Evolutionary conservation across 2,329 filamentous ascomycete species (phyloP), one percentile per base, ranked within the genome.

Genomic region (Aspergillus neoniger): DNA sequence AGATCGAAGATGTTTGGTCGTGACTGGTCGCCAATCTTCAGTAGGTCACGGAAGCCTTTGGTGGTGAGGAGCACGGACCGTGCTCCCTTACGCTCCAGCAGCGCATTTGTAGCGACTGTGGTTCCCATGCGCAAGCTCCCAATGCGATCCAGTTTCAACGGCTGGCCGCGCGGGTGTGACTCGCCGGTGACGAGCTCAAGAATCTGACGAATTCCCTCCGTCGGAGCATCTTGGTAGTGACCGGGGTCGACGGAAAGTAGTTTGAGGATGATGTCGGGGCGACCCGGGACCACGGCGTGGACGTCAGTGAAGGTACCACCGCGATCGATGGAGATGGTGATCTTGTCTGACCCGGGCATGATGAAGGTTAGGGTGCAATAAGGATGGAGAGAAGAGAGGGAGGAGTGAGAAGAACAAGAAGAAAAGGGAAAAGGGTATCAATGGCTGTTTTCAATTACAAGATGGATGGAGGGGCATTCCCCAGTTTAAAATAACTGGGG

Each of bases 1-100:
- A 97, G 80, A 72, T 96, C 93, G 70, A 97, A 97, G 65, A 97
- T 96, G 72, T 89, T 89, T 17, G 93, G 93, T 48, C 93, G 83
- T 23, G 89, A 91, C 79, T 97, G 93, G 75, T 96, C 96, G 8
- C 93, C 93, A 71, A 97, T 97, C 55, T 88, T 85, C 30, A 96
- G 80, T 63, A 92, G 91, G 76, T 97, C 92, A 63, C 86, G 88
- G 80, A 96, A 96, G 0, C 93, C 93, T 68, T 88, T 89, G 0
- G 92, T 96, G 7, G 95, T 91, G 2, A 96, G 86, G 75, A 97
- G 84, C 12, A 90, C 92, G 69, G 94, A 94, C 66, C 87, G 87
- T 76, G 96, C 92, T 52, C 93, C 93, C 74, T 96, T 96, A 65
- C 93, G 83, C 77, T 97, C 93, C 2, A 97, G 82, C 61, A 96